These are phyloP conservation scores for Verticillium tricorpus DNA, from an alignment of 2,329 filamentous ascomycete genomes.

Conservation along the genomic window DNA sequence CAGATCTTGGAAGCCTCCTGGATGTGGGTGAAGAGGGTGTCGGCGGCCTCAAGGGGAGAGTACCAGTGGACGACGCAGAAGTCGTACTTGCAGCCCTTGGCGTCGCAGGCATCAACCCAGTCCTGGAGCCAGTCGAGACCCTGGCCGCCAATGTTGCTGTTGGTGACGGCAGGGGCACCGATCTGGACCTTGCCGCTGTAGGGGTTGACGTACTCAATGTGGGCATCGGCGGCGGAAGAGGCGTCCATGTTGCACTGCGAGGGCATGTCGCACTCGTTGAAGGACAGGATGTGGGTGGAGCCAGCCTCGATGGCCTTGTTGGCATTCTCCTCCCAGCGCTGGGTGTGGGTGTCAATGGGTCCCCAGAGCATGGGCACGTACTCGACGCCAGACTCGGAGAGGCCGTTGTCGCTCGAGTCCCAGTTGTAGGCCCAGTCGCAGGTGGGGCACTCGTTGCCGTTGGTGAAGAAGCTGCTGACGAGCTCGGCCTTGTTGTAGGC, in stretches of 20 bases:
- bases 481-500: constrained; percentile 59
- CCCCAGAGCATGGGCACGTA: constrained; percentile 69
- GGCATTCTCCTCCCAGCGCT: constrained; percentile 46
- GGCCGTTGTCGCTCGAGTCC: constrained; percentile 41
- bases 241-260: constrained; percentile 56
- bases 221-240: constrained; percentile 44
- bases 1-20: constrained; percentile 39
- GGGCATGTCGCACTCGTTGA: constrained; percentile 67
- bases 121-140: constrained; percentile 53
- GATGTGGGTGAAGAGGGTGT: constrained; percentile 52
- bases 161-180: constrained; percentile 57
- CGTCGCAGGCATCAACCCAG: constrained; percentile 48
- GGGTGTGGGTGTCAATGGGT: constrained; percentile 34
- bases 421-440: constrained; percentile 68
- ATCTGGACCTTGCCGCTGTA: constrained; percentile 50
- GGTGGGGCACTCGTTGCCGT: constrained; percentile 26
- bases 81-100: constrained; percentile 47
- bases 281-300: constrained; percentile 54
- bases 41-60: constrained; percentile 38
- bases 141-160: constrained; percentile 43
- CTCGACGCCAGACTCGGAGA: constrained; percentile 37
- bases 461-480: constrained; percentile 43
- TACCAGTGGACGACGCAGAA: constrained; percentile 65
- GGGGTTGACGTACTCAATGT: constrained; percentile 51
- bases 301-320: constrained; percentile 48